These are phyloP conservation scores for Hexamita inflata DNA, from an alignment of 208 protist species.

Conservation along the genomic window DNA sequence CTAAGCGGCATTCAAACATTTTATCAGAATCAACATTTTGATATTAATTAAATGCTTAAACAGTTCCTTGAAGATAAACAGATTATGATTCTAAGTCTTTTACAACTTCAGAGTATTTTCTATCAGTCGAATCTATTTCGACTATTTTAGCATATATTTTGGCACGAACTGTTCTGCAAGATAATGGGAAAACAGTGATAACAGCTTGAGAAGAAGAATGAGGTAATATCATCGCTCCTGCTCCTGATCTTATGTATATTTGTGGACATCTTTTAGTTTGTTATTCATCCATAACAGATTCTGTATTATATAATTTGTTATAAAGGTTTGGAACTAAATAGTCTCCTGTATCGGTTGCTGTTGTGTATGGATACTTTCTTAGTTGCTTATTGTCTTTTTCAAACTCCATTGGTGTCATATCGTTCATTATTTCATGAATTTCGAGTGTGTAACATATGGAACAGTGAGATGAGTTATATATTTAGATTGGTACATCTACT, in stretches of 20 bases:
- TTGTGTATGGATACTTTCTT: background rate
- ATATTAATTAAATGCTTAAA: background rate
- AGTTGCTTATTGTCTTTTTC: background rate
- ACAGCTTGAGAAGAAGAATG: too few relatives aligned
- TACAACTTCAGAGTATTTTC: background rate
- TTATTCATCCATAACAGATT: background rate
- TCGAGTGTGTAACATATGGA: background rate
- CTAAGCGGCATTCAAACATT: conserved; percentile 3
- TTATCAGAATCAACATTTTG: background rate
- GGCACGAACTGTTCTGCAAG: background rate
- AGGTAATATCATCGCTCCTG: too few relatives aligned
- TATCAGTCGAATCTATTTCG: background rate
- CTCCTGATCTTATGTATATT: conserved; percentile 3
- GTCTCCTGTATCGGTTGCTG: conserved; percentile 6
- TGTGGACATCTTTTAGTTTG: conserved; percentile 10
- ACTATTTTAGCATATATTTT: conserved; percentile 13
- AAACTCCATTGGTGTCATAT: background rate
- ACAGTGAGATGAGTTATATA: too few relatives aligned
- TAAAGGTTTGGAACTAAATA: conserved; percentile 2
- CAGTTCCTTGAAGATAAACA: conserved; percentile 19
- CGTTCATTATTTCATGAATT: conserved; percentile 20
- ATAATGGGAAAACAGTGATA: background rate
- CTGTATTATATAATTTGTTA: background rate
- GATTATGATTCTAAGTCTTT: background rate
- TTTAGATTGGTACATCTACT: too few relatives aligned